Conservation (phyloP, 2,329 filamentous ascomycete genomes). For the Talaromyces sp. region DNA sequence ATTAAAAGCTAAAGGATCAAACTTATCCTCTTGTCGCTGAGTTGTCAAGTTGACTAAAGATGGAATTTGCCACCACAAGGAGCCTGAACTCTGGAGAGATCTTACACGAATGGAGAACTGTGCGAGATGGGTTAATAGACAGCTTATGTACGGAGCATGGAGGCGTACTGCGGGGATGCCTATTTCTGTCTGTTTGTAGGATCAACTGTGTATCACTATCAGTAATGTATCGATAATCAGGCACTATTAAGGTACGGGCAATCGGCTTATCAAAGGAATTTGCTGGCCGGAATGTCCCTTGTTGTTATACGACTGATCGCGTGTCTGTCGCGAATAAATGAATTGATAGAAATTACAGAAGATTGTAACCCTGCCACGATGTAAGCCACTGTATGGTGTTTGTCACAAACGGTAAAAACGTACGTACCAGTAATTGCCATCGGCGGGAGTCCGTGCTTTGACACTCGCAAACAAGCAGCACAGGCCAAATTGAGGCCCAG, state of each 20-base stretch:
- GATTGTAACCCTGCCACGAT: background rate
- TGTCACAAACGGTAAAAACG: background rate
- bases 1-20: background rate
- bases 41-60: background rate
- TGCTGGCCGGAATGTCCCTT: background rate
- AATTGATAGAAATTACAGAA: background rate
- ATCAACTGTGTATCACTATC: background rate
- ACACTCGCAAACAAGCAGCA: background rate
- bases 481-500: background rate
- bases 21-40: background rate
- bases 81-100: background rate
- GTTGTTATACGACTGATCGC: background rate
- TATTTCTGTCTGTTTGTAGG: background rate
- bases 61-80: background rate
- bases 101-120: background rate
- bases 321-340: background rate
- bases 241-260: background rate
- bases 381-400: background rate
- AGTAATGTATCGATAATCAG: background rate
- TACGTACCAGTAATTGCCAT: background rate
- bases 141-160: background rate
- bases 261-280: background rate
- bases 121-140: background rate
- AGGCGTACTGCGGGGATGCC: background rate
- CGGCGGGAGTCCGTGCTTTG: constrained; percentile 12